Percentiles rank a stretch among this genome's conserved stretches.
phyloP scores from a whole-genome alignment of 2,329 filamentous ascomycete genomes.

The Periconia sp. region DNA sequence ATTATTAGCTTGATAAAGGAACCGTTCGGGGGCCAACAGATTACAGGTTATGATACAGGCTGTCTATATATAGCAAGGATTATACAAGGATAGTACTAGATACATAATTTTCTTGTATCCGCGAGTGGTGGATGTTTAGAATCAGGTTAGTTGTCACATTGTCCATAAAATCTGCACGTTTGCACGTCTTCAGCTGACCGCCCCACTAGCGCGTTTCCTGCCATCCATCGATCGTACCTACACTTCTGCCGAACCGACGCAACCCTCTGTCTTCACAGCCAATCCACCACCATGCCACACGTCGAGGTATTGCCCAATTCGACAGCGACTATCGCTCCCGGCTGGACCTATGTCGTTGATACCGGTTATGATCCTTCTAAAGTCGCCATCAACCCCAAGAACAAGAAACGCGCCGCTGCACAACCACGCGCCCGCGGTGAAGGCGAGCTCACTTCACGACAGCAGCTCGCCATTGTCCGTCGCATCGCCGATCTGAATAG shows the following conservation, averaged over 20 bases:
- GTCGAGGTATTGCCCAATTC: conserved; percentile 79
- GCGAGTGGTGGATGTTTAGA: too few species aligned
- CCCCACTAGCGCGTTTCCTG: not conserved
- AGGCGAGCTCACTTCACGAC: conserved; percentile 73
- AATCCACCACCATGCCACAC: conserved; percentile 57
- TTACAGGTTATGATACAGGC: too few species aligned
- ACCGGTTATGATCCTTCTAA: conserved; percentile 62
- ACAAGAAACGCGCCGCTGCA: conserved; percentile 67
- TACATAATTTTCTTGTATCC: too few species aligned
- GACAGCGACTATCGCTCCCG: conserved; percentile 71
- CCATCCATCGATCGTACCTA: not conserved
- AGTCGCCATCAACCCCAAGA: conserved; percentile 53
- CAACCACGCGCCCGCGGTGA: conserved; percentile 39
- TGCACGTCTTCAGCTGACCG: too few species aligned
- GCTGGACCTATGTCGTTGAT: conserved; percentile 91
- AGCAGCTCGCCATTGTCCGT: conserved; percentile 78
- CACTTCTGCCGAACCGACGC: not conserved
- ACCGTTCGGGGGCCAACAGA: too few species aligned
- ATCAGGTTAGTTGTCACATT: too few species aligned
- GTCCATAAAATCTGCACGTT: too few species aligned
- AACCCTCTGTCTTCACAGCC: not conserved
- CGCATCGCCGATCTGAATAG: conserved; percentile 81
- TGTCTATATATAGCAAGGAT: too few species aligned
- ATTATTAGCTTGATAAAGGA: too few species aligned
- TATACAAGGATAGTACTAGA: too few species aligned